A percentile compares a stretch with the other conserved stretches of the same genome.
phyloP scores from a whole-genome alignment of 768 basidiomycete species.

The Phylloporus scabripes region DNA sequence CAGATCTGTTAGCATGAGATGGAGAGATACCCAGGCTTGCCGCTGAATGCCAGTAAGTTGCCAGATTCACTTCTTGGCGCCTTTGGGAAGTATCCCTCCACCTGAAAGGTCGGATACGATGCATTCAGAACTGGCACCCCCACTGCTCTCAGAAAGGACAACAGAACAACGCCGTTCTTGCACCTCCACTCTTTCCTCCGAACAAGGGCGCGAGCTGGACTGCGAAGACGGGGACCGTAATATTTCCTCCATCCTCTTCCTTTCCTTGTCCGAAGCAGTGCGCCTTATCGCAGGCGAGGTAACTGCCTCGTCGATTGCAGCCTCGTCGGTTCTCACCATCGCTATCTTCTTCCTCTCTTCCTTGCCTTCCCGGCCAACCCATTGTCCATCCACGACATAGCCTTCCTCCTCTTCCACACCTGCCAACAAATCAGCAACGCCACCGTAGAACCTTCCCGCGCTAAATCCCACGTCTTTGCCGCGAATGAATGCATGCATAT shows the following conservation, averaged over 20 bases:
- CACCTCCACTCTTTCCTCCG: conserved; percentile 3
- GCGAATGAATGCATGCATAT: conserved; percentile 83
- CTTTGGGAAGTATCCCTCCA: not conserved
- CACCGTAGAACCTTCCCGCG: conserved; percentile 87
- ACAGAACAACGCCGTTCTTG: not conserved
- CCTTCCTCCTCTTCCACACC: conserved; percentile 63
- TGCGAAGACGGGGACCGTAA: conserved; percentile 6
- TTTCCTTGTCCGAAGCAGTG: conserved; percentile 22
- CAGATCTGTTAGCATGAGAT: no score
- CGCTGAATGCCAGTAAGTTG: no score
- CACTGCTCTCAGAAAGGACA: not conserved
- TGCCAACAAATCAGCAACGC: conserved; percentile 74
- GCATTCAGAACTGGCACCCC: not conserved
- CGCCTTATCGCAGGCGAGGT: conserved; percentile 4
- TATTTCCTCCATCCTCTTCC: conserved; percentile 23
- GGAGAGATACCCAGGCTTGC: no score
- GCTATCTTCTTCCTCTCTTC: conserved; percentile 12
- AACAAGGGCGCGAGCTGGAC: not conserved
- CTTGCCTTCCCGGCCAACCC: conserved; percentile 18
- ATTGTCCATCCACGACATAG: conserved; percentile 18
- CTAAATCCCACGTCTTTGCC: conserved; percentile 90
- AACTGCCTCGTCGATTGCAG: not conserved
- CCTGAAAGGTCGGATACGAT: not conserved
- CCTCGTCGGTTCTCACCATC: not conserved
- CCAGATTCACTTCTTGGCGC: not conserved